These are phyloP conservation scores for Aspergillus felis DNA, from an alignment of 2,329 filamentous ascomycete genomes.

Conservation along the genomic window DNA sequence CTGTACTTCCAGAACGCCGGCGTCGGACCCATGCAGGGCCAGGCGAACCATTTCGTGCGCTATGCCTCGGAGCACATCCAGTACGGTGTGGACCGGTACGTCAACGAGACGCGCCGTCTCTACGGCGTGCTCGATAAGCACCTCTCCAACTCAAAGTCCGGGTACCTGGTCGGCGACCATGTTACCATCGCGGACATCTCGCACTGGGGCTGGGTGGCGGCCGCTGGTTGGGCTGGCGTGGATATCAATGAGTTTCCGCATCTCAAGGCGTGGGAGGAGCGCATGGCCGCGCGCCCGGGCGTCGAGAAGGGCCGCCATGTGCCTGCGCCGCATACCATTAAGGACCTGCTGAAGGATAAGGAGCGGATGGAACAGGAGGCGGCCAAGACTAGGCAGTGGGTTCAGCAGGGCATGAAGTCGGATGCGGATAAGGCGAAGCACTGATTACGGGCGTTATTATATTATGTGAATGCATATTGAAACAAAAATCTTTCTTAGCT, in stretches of 20 bases:
- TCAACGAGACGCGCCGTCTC: constrained; percentile 76
- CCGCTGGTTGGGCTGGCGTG: constrained; percentile 57
- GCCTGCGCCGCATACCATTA: constrained; percentile 60
- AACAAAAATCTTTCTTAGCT: background rate
- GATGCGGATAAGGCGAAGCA: constrained; percentile 51
- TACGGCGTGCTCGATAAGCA: constrained; percentile 74
- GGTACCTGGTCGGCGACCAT: constrained; percentile 50
- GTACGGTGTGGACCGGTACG: constrained; percentile 78
- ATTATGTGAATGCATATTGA: background rate
- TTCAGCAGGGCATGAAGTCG: constrained; percentile 65
- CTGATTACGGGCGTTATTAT: background rate
- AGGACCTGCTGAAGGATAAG: constrained; percentile 56
- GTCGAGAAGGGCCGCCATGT: constrained; percentile 74
- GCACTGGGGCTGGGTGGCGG: constrained; percentile 72
- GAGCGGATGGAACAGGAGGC: constrained; percentile 57
- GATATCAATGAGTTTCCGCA: constrained; percentile 72
- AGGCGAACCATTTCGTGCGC: constrained; percentile 77
- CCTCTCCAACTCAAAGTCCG: constrained; percentile 50
- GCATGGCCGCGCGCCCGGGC: constrained; percentile 63
- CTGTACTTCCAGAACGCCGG: constrained; percentile 74
- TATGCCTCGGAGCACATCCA: constrained; percentile 79
- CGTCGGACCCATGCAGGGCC: constrained; percentile 77
- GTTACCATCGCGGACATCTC: constrained; percentile 66
- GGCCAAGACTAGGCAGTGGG: constrained; percentile 55
- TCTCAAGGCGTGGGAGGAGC: constrained; percentile 72